Conservation (phyloP, 2,329 filamentous ascomycete genomes). For the Thyridium curvatum region DNA sequence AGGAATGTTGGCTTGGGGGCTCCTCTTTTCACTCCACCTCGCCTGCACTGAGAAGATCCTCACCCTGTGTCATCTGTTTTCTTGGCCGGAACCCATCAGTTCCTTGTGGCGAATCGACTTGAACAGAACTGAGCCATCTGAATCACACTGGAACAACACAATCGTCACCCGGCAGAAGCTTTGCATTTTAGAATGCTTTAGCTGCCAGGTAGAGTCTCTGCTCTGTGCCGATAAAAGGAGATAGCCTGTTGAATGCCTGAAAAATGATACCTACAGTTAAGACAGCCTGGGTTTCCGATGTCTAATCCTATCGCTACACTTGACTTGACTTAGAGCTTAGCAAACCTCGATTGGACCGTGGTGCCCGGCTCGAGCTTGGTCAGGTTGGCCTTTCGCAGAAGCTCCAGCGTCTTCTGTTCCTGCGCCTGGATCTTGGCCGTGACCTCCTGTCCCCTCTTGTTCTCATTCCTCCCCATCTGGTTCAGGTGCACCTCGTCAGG, state of each 20-base stretch:
- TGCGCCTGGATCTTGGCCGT: conserved; percentile 59
- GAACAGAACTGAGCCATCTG: too few relatives aligned
- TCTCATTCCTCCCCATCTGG: conserved; percentile 77
- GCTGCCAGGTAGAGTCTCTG: too few relatives aligned
- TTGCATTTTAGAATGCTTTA: too few relatives aligned
- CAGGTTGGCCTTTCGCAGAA: conserved; percentile 55
- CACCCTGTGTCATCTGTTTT: too few relatives aligned
- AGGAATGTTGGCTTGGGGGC: too few relatives aligned
- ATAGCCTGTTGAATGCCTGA: neutral
- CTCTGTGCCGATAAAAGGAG: too few relatives aligned
- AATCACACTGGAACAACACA: too few relatives aligned
- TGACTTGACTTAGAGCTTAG: conserved; percentile 33
- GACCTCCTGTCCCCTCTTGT: conserved; percentile 58
- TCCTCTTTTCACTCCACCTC: too few relatives aligned
- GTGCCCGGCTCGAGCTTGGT: conserved; percentile 42
- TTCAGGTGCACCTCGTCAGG: conserved; percentile 92
- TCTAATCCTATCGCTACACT: neutral
- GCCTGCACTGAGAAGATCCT: too few relatives aligned
- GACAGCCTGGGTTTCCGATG: neutral
- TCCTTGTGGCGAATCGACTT: too few relatives aligned
- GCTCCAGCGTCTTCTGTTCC: conserved; percentile 55
- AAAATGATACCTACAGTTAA: neutral
- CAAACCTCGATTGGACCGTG: conserved; percentile 29
- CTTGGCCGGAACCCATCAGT: too few relatives aligned
- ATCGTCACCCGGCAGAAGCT: too few relatives aligned